phyloP scores from a whole-genome alignment of 2,329 filamentous ascomycete species.

The Fusarium vanettenii region DNA sequence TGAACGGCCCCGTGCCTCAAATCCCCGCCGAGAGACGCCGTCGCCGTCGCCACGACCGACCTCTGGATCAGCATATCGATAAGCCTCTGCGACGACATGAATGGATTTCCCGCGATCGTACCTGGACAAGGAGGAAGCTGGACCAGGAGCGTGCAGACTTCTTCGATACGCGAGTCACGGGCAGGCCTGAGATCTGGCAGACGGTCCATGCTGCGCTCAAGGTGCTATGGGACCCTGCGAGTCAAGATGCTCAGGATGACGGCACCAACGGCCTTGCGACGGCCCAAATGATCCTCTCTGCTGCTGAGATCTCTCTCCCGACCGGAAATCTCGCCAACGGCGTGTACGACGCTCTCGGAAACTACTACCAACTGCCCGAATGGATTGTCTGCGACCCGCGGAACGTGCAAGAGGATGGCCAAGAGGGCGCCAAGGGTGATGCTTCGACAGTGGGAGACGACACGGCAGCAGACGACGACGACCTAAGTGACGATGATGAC shows the following conservation, averaged over 20 bases:
- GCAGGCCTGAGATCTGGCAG: constrained; percentile 82
- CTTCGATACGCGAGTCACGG: constrained; percentile 90
- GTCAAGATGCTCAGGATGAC: constrained; percentile 50
- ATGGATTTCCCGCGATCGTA: constrained; percentile 72
- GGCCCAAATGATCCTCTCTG: constrained; percentile 84
- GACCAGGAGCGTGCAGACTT: constrained; percentile 81
- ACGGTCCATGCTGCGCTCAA: constrained; percentile 76
- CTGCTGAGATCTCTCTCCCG: constrained; percentile 79
- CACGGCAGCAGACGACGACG: constrained; percentile 50
- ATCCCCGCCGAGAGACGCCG: constrained; percentile 45
- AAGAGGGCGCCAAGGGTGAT: constrained; percentile 43
- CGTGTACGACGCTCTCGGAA: constrained; percentile 77
- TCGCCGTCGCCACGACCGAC: constrained; percentile 50
- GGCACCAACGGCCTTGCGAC: constrained; percentile 64
- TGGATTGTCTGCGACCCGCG: constrained; percentile 76
- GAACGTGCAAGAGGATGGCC: constrained; percentile 59
- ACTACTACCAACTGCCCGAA: constrained; percentile 75
- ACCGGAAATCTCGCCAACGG: constrained; percentile 79
- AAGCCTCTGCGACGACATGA: constrained; percentile 73
- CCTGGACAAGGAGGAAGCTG: constrained; percentile 78
- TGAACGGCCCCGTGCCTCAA: constrained; percentile 33
- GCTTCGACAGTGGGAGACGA: constrained; percentile 55
- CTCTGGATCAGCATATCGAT: constrained; percentile 75
- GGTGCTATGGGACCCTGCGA: constrained; percentile 70
- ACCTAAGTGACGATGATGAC: constrained; percentile 50